A percentile compares a stretch with the other conserved stretches of the same genome.
Evolutionary conservation across 2,329 filamentous ascomycete genomes (phyloP).

Genomic region (Colletotrichum gloeosporioides): DNA sequence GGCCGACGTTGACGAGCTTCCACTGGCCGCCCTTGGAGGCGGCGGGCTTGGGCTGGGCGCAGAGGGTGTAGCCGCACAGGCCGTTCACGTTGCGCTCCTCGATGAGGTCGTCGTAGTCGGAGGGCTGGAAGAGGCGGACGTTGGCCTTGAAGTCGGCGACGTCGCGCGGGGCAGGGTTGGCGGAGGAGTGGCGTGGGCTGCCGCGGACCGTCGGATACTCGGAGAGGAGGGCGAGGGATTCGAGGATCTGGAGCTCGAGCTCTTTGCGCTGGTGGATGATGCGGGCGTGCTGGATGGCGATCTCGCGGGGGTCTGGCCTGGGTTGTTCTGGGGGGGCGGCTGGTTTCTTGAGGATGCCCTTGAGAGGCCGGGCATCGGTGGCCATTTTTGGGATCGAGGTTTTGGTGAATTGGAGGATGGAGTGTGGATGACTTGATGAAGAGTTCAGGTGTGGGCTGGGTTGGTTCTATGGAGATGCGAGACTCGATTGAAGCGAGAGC

Average conservation of each 20-base stretch:
- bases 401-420: not conserved
- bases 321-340: conserved; percentile 40
- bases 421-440: not conserved
- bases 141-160: conserved; percentile 67
- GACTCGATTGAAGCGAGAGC: not conserved
- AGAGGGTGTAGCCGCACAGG: conserved; percentile 85
- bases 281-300: conserved; percentile 82
- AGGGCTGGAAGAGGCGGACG: conserved; percentile 78
- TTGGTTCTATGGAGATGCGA: not conserved
- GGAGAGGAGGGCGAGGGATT: conserved; percentile 74
- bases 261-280: conserved; percentile 84
- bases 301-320: conserved; percentile 56
- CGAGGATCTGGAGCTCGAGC: conserved; percentile 75
- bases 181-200: conserved; percentile 41
- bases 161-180: conserved; percentile 63
- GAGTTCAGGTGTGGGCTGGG: not conserved
- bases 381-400: conserved; percentile 44
- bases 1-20: conserved; percentile 64
- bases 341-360: conserved; percentile 66
- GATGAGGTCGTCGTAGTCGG: conserved; percentile 88
- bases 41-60: conserved; percentile 66
- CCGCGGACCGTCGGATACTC: conserved; percentile 52
- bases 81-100: conserved; percentile 86
- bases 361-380: conserved; percentile 42
- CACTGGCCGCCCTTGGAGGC: conserved; percentile 66